phyloP scores from a whole-genome alignment of 495 filamentous ascomycete species.

The Podospora bellae-mahoneyi region DNA sequence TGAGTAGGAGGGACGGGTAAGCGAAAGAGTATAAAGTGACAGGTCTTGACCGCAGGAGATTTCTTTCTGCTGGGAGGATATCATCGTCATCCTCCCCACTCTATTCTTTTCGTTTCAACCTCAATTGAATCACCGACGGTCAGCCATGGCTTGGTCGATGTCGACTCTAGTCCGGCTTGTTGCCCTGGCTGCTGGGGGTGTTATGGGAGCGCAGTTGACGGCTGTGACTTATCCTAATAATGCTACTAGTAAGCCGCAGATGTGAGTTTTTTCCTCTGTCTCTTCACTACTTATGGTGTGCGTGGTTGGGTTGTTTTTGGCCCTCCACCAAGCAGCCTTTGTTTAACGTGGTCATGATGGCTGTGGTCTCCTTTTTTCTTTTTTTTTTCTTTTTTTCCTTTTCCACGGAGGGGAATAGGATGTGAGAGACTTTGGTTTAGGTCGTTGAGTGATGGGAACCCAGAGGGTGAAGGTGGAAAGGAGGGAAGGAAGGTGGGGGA shows the following conservation, averaged over 20 bases:
- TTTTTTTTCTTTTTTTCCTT: neutral
- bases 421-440: neutral
- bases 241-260: constrained; percentile 39
- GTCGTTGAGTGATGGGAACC: no score
- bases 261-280: constrained; percentile 22
- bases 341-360: no score
- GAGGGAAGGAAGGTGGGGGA: no score
- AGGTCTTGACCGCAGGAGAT: neutral
- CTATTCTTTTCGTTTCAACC: no score
- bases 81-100: neutral
- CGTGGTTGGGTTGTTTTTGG: no score
- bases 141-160: neutral
- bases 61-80: neutral
- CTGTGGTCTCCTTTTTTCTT: neutral
- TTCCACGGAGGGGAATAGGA: neutral
- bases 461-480: no score
- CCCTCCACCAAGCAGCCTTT: no score
- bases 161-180: neutral
- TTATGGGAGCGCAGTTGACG: constrained; percentile 30
- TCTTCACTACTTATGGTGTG: no score
- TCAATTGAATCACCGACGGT: no score
- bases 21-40: neutral
- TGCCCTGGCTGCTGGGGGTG: neutral
- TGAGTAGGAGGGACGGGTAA: neutral
- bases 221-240: constrained; percentile 42